Conservation (phyloP, 2,329 filamentous ascomycete species). For the Intubia oerlemansii region DNA sequence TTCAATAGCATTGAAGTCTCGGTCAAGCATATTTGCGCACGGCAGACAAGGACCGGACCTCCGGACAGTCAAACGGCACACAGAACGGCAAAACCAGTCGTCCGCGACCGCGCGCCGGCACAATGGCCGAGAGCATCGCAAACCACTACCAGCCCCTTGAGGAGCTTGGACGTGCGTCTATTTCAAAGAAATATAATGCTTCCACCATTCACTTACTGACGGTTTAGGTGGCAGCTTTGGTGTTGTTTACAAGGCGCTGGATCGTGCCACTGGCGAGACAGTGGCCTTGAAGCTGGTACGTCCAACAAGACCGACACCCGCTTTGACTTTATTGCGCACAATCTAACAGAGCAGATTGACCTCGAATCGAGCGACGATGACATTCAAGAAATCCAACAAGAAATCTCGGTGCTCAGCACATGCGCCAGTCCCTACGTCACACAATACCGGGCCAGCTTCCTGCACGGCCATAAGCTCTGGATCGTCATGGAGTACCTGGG, state of each 20-base stretch:
- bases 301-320: conserved; percentile 8
- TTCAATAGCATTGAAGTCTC: too few species aligned
- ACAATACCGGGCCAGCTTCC: conserved; percentile 88
- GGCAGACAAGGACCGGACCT: too few species aligned
- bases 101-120: too few species aligned
- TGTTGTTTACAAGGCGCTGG: conserved; percentile 90
- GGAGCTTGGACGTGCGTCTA: conserved; percentile 60
- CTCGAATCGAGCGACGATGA: conserved; percentile 97
- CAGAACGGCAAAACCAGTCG: too few species aligned
- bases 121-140: conserved; percentile 45
- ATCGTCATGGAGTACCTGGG: conserved; percentile 98
- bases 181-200: too few species aligned
- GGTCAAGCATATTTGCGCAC: too few species aligned
- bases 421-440: conserved; percentile 89
- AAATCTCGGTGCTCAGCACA: conserved; percentile 86
- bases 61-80: too few species aligned
- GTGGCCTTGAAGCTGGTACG: conserved; percentile 93
- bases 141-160: conserved; percentile 86
- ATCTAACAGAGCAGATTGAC: conserved; percentile 48
- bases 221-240: conserved; percentile 75
- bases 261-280: conserved; percentile 72
- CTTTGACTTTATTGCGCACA: too few species aligned
- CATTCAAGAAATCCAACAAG: conserved; percentile 93
- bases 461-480: conserved; percentile 94
- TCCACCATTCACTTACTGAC: too few species aligned